Percentiles rank a stretch among this genome's conserved stretches.
Conservation (phyloP, 352 stramenopile species). For the Pythium myriotylum region DNA sequence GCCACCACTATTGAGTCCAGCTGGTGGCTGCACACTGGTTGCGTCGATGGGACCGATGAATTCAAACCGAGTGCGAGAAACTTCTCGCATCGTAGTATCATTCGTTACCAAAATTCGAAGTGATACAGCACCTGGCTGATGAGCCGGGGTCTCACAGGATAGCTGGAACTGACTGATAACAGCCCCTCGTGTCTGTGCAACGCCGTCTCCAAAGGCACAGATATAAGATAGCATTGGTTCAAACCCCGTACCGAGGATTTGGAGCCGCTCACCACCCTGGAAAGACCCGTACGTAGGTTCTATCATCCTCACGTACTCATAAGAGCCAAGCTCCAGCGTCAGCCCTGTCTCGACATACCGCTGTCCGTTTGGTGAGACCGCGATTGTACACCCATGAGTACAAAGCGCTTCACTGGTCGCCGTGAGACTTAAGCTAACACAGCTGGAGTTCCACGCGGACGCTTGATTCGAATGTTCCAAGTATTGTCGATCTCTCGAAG, state of each 20-base stretch:
- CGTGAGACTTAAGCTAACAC: constrained; percentile 12
- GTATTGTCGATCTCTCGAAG: neutral
- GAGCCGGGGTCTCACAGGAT: constrained; percentile 3
- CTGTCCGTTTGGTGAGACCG: constrained; percentile 19
- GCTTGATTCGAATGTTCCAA: neutral
- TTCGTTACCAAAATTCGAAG: constrained; percentile 12
- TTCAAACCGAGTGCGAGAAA: constrained; percentile 9
- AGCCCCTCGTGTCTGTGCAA: neutral
- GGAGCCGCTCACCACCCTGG: constrained; percentile 9
- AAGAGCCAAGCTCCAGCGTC: constrained; percentile 11
- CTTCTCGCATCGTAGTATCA: neutral
- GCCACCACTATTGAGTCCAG: constrained; percentile 17
- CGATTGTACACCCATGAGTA: constrained; percentile 1
- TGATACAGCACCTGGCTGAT: neutral
- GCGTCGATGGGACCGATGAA: constrained; percentile 22
- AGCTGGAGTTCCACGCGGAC: constrained; percentile 18
- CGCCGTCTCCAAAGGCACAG: constrained; percentile 17
- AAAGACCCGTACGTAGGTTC: constrained; percentile 15
- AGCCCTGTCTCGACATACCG: constrained; percentile 9
- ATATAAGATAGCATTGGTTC: constrained; percentile 2
- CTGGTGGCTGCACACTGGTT: neutral
- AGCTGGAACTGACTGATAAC: neutral
- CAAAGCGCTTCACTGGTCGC: constrained; percentile 4
- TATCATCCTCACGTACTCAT: constrained; percentile 11
- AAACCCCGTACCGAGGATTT: constrained; percentile 14